These are phyloP conservation scores for Neurospora africana DNA, from an alignment of 495 filamentous ascomycete genomes.

Conservation along the genomic window DNA sequence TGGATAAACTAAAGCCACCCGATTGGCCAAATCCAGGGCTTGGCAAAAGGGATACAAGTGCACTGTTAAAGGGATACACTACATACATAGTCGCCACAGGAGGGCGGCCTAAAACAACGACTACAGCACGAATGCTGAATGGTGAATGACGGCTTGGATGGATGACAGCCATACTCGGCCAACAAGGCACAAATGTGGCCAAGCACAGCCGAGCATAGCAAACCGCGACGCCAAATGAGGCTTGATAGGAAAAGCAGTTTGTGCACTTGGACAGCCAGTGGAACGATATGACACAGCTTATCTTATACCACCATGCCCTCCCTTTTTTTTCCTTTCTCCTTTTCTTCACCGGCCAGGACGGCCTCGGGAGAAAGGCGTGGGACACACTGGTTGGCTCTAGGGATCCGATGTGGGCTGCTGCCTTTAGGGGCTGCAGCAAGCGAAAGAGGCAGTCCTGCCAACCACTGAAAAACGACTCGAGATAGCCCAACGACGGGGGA, in stretches of 20 bases:
- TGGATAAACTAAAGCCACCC: no score
- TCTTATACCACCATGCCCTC: background rate
- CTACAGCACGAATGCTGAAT: background rate
- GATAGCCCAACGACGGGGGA: constrained; percentile 4
- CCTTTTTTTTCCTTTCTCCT: background rate
- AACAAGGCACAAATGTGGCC: background rate
- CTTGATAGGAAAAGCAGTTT: background rate
- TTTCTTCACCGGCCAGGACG: background rate
- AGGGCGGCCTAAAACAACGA: background rate
- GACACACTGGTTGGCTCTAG: constrained; percentile 16
- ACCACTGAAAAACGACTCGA: constrained; percentile 3
- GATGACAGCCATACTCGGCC: background rate
- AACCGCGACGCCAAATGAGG: constrained; percentile 4
- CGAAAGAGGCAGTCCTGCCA: constrained; percentile 1
- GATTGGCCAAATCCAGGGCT: no score
- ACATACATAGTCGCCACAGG: background rate
- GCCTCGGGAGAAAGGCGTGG: constrained; percentile 5
- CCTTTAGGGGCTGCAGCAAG: constrained; percentile 5
- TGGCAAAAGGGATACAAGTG: no score
- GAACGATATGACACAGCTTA: background rate
- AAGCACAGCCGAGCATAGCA: background rate
- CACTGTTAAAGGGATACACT: no score
- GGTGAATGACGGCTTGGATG: background rate
- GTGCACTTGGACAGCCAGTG: background rate
- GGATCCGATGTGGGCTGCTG: constrained; percentile 1